Evolutionary conservation across 208 protist genomes (phyloP), one percentile per base, ranked within the genome.

Genomic region (Crithidia sp.): DNA sequence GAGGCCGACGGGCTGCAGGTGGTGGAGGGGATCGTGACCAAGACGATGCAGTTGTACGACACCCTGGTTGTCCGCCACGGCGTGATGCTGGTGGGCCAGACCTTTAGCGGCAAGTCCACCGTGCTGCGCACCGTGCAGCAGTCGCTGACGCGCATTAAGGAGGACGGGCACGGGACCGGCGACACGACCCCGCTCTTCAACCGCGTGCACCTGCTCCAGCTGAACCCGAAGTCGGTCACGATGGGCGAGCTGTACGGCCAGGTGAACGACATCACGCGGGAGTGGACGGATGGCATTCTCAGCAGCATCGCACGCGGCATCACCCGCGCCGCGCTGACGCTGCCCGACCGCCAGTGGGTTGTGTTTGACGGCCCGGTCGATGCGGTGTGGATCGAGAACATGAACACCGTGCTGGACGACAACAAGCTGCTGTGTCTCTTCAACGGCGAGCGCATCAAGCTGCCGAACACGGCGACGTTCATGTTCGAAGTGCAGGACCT

Each of bases 361-460:
- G 86, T 99, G 50, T 99, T 99, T 77, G 98, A 99, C 88, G 98
- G 98, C n/a, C 98, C 98, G 28, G 98, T 99, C 36, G 98, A 99
- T 78, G 95, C 98, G 6, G 70, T 99, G 14, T 99, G 98, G 98
- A 99, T 99, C 91, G 99, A 99, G 80, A 99, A 98, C 77, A 98
- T 99, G 97, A 99, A 99, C 87, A 99, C 98, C 5, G 98, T 99
- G 2, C 85, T 99, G 8, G 99, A 99, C 84, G 98, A 99, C 81
- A 99, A 99, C 88, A 99, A 99, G 86, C 92, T 98, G 73, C 92
- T 99, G 4, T 99, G 98, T 81, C 88, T 99, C 19, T 96, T 98
- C 74, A 98, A 96, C 79, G 96, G 97, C 49, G 97, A 99, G 84
- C 95, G 98, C 71, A 99, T 99, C 79, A 98, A 98, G 76, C 83